phyloP scores from a whole-genome alignment of 2,329 filamentous ascomycete genomes.

The Triangularia setosa region DNA sequence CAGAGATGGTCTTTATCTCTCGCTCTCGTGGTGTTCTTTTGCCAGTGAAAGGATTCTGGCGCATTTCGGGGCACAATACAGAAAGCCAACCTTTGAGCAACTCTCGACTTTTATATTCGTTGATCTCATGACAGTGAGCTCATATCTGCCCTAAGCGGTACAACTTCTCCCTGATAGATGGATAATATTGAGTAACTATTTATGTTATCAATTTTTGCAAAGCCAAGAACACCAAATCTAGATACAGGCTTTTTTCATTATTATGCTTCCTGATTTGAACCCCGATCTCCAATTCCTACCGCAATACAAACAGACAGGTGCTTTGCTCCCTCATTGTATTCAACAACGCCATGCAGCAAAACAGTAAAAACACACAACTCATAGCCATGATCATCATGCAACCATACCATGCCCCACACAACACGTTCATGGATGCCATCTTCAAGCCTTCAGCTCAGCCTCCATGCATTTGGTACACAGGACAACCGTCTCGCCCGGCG shows the following conservation, averaged over 20 bases:
- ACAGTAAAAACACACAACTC: background rate
- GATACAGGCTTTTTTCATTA: background rate
- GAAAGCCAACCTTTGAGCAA: background rate
- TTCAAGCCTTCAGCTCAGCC: conserved; percentile 53
- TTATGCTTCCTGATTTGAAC: background rate
- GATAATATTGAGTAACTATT: background rate
- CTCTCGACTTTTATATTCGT: background rate
- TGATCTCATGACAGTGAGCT: background rate
- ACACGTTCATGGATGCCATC: background rate
- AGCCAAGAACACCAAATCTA: background rate
- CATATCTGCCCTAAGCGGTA: background rate
- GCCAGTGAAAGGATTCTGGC: background rate
- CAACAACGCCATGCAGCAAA: background rate
- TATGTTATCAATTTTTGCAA: background rate
- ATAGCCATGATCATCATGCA: background rate
- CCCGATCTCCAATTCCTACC: background rate
- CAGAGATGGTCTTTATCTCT: background rate
- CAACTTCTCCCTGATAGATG: background rate
- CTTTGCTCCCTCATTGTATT: background rate
- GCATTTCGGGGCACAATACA: background rate
- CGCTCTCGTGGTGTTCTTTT: background rate
- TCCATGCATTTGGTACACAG: conserved; percentile 60
- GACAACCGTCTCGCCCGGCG: conserved; percentile 45
- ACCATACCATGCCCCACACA: background rate
- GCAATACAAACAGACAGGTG: background rate